phyloP scores from a whole-genome alignment of 2,329 filamentous ascomycete species.

The Amylocarpus encephaloides region DNA sequence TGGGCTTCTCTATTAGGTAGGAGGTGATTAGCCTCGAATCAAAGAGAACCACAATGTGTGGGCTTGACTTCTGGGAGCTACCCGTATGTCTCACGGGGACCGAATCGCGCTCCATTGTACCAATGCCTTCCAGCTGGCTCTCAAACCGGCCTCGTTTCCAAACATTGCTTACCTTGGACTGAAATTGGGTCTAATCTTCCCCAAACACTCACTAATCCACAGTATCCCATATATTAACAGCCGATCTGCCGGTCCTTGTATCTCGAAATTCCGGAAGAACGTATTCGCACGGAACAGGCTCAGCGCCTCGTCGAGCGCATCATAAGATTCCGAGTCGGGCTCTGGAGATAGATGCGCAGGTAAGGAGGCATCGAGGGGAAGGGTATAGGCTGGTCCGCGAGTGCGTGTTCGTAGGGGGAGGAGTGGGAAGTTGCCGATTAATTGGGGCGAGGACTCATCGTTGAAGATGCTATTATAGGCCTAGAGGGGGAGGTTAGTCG shows the following conservation, averaged over 20 bases:
- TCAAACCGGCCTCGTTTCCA: neutral
- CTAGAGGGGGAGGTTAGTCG: constrained; percentile 38
- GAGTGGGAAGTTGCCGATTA: constrained; percentile 85
- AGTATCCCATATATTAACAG: constrained; percentile 95
- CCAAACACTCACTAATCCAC: constrained; percentile 84
- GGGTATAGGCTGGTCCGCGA: constrained; percentile 86
- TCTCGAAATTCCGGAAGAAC: constrained; percentile 99
- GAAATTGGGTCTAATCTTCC: constrained; percentile 76
- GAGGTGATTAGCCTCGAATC: constrained; percentile 2
- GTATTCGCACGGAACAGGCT: constrained; percentile 95
- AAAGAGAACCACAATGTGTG: too few relatives aligned
- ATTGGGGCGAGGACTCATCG: constrained; percentile 62
- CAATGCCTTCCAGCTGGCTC: neutral
- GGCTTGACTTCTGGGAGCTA: too few relatives aligned
- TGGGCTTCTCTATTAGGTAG: constrained; percentile 39
- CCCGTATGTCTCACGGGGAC: too few relatives aligned
- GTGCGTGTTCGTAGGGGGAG: constrained; percentile 92
- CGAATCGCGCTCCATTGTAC: too few relatives aligned
- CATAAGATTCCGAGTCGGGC: constrained; percentile 86
- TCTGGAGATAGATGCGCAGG: constrained; percentile 53
- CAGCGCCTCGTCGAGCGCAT: constrained; percentile 91
- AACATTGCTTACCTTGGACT: constrained; percentile 49
- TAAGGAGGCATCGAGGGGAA: constrained; percentile 50
- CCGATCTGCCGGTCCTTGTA: constrained; percentile 90
- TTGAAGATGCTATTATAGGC: constrained; percentile 98